Evolutionary conservation across 1,284 basidiomycete genomes (phyloP), one percentile per base, ranked within the genome.

Genomic region (Heterobasidion annosum): DNA sequence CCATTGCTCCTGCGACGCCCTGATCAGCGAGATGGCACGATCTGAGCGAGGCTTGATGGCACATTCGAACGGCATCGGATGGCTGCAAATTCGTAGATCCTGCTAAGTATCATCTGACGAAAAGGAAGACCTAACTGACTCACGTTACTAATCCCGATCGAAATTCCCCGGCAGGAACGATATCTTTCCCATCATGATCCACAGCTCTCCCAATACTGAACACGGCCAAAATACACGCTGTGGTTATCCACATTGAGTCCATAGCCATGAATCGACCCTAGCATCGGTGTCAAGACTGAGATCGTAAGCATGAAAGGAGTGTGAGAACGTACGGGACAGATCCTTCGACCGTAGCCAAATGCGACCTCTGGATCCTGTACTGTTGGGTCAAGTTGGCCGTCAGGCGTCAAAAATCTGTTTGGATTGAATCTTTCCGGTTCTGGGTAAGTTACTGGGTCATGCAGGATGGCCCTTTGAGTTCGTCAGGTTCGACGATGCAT

Each of bases 1-100:
- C 25, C 2, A 3, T 25, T 25, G 25, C 25, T 67, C 80, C 55
- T 89, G 68, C 40, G 16, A 43, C 12, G 40, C 40, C 40, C 2
- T 12, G 16, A 43, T 43, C 40, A 43, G 3, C 0, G 13, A 16
- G 13, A 16, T 16, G 40, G 3, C 40, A 43, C 16, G 12, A 13
- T 43, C 47, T 33, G 47, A 48, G 7, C 50, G 50, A 8, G 50
- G 50, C 16, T 16, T 19, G 16, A 51, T 51, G 50, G 15, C 15
- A 35, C 50, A 51, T 16, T 42, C 16, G 15, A 51, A 51, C 15
- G 50, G 50, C n/a, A n/a, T 32, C 15, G 50, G 50, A 37, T 40
- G 16, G 8, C 50, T 51, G 50, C 18, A 51, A 1, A 13, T 16
- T 18, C 35, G 8, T 13, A 16, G 8, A 16, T 37, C 8, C 18